Percentiles rank a stretch among this genome's conserved stretches.
These are phyloP conservation scores for Phytophthora uliginosa DNA, from an alignment of 352 stramenopile species.

Conservation along the genomic window DNA sequence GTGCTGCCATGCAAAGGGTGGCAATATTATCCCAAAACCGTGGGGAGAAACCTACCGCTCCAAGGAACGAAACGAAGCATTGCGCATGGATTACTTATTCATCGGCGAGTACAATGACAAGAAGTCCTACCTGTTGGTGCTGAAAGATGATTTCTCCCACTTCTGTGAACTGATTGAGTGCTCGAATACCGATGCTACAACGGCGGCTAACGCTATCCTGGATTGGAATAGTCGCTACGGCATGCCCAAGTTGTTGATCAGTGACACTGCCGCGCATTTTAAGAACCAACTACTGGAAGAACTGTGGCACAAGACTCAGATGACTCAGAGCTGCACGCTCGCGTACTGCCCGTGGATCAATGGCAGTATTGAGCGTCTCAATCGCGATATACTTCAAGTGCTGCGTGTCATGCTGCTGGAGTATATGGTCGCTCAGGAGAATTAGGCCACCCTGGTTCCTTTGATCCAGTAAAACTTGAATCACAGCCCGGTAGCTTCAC, in stretches of 20 bases:
- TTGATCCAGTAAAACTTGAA: slow-evolving; percentile 13
- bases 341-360: slow-evolving; percentile 16
- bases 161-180: slow-evolving; percentile 18
- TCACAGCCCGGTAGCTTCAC: slow-evolving; percentile 3
- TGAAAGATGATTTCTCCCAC: slow-evolving; percentile 19
- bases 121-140: slow-evolving; percentile 6
- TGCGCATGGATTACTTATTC: slow-evolving; percentile 15
- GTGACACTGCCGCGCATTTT: slow-evolving; percentile 8
- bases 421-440: slow-evolving; percentile 6
- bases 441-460: background rate
- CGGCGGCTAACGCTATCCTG: background rate
- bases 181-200: background rate
- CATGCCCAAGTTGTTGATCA: slow-evolving; percentile 8
- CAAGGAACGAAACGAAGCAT: slow-evolving; percentile 6
- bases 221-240: slow-evolving; percentile 15
- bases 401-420: slow-evolving; percentile 10
- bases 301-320: slow-evolving; percentile 7
- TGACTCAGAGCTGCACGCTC: slow-evolving; percentile 6
- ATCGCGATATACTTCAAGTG: slow-evolving; percentile 16
- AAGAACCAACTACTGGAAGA: slow-evolving; percentile 17
- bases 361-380: slow-evolving; percentile 7
- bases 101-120: slow-evolving; percentile 13
- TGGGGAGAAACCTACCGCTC: slow-evolving; percentile 15
- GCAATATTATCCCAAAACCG: background rate
- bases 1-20: slow-evolving; percentile 6